phyloP scores from a whole-genome alignment of 805 yeast genomes.

The Vanderwaltozyma tropicalis region DNA sequence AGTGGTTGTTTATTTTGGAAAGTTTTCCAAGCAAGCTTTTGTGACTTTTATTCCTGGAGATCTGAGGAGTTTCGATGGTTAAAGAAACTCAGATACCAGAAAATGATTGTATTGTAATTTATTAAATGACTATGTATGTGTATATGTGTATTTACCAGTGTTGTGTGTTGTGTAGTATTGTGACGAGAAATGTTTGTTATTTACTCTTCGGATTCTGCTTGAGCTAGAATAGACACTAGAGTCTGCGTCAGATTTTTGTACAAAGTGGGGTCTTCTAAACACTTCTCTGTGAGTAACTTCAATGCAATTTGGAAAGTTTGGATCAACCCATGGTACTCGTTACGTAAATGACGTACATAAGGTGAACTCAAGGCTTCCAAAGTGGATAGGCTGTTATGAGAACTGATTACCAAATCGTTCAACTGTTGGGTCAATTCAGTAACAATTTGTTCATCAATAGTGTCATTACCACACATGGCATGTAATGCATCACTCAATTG shows the following conservation, averaged over 20 bases:
- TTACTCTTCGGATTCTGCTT: neutral
- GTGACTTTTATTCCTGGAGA: too few relatives aligned
- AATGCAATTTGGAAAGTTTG: constrained; percentile 23
- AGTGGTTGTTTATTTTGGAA: too few relatives aligned
- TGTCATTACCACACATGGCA: constrained; percentile 18
- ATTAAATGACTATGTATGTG: too few relatives aligned
- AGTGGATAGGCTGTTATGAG: constrained; percentile 7
- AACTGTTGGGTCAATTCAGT: constrained; percentile 12
- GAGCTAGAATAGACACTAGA: constrained; percentile 2
- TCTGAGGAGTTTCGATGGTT: too few relatives aligned
- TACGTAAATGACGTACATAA: constrained; percentile 18
- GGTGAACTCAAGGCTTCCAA: constrained; percentile 18
- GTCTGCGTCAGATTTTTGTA: constrained; percentile 7
- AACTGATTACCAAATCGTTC: constrained; percentile 4
- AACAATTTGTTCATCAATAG: constrained; percentile 12
- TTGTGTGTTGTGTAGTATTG: too few relatives aligned
- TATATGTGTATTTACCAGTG: too few relatives aligned
- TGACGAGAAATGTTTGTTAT: neutral
- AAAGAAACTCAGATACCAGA: too few relatives aligned
- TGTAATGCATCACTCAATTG: constrained; percentile 19
- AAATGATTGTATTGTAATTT: too few relatives aligned
- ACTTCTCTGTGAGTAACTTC: constrained; percentile 19
- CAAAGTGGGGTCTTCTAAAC: constrained; percentile 11
- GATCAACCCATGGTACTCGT: constrained; percentile 24
- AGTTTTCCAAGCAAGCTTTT: too few relatives aligned